Evolutionary conservation across 805 yeast species (phyloP), one percentile per base, ranked within the genome.

Genomic region (Metschnikowia aberdeeniae): DNA sequence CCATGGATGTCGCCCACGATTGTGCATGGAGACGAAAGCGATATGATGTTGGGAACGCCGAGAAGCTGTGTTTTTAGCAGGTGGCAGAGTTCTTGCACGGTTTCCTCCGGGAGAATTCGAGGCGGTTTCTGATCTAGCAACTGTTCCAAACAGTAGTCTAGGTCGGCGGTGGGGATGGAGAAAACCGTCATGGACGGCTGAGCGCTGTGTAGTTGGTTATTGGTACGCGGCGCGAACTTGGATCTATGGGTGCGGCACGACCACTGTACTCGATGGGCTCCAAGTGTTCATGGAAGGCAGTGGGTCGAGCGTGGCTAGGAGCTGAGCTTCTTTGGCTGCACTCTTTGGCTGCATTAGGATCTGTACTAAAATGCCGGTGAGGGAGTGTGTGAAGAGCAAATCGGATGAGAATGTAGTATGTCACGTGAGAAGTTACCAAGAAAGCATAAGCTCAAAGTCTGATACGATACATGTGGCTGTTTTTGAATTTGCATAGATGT

Each of bases 1-100:
- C 98, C 99, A 58, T 93, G 99, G 37, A 93, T 92, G 61, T 93
- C 99, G 1, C 99, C 99, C 4, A 93, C 97, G 6, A 93, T 88
- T 0, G 98, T 89, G 9, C 93, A 88, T 1, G 99, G 99, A 2
- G 95, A 79, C 30, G 73, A 71, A 6, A 93, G 72, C 36, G 88
- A 85, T 40, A 92, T 88, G 31, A 93, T 95, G 60, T 93, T 93
- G 49, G 95, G 84, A 54, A 88, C 96, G 33, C 74, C 68, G 14
- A 90, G 73, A 40, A 93, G 73, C 49, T 86, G 78, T 45, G 89
- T 93, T 64, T 90, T 93, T 53, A 90, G 71, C 54, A 85, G 86
- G 41, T 51, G 57, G 24, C 66, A 61, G 42, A 71, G 51, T 38
- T 61, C 69, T 48, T 68, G 73, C 5, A 72, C 59, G 14, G 71